Conservation (phyloP, 1,139 yeast species). For the Zhuliangozyma blackwelliae region DNA sequence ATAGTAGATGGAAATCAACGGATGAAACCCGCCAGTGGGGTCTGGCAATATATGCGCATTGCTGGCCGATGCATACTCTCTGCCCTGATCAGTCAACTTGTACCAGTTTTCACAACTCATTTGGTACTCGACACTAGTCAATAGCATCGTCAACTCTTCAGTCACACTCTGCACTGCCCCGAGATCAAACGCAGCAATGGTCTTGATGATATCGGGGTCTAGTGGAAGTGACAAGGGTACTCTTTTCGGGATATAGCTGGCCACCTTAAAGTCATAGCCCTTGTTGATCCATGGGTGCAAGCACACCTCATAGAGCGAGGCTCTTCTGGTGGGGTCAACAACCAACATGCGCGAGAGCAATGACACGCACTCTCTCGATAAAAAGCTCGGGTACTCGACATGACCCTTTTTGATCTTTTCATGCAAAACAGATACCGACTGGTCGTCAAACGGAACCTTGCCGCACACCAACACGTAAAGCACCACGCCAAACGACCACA, state of each 20-base stretch:
- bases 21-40: conserved; percentile 90
- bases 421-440: conserved; percentile 85
- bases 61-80: conserved; percentile 39
- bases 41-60: conserved; percentile 49
- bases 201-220: conserved; percentile 63
- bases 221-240: conserved; percentile 72
- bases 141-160: conserved; percentile 52
- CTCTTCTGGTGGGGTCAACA: conserved; percentile 81
- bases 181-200: conserved; percentile 77
- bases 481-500: conserved; percentile 98
- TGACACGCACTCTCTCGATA: conserved; percentile 81
- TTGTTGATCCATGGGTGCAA: conserved; percentile 94
- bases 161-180: conserved; percentile 62
- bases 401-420: conserved; percentile 90
- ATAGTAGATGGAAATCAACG: conserved; percentile 79
- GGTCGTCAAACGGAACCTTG: conserved; percentile 97
- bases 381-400: conserved; percentile 84
- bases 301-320: conserved; percentile 71
- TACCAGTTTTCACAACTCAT: conserved; percentile 66
- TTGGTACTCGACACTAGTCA: conserved; percentile 67
- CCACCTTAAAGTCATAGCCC: conserved; percentile 75
- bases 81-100: conserved; percentile 37
- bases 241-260: conserved; percentile 72
- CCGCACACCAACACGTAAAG: conserved; percentile 94
- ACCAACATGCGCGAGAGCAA: conserved; percentile 85